Conservation (phyloP, 2,329 filamentous ascomycete genomes). For the Phaeosphaeriaceae sp. region DNA sequence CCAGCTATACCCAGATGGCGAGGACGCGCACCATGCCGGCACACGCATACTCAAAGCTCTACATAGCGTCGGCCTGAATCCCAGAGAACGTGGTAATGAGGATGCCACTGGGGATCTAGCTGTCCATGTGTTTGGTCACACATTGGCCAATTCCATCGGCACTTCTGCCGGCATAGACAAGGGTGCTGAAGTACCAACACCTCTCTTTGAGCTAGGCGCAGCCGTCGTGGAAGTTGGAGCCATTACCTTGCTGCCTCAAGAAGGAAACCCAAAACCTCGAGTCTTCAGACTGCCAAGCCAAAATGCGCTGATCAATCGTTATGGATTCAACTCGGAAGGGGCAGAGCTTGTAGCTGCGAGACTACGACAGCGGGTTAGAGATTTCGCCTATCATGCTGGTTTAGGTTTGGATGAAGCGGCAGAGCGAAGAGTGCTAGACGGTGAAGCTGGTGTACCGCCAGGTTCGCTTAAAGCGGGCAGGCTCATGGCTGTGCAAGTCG, state of each 20-base stretch:
- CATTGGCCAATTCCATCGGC: conserved; percentile 83
- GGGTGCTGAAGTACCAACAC: conserved; percentile 84
- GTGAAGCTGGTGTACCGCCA: conserved; percentile 76
- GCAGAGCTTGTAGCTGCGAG: conserved; percentile 84
- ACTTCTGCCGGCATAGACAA: conserved; percentile 98
- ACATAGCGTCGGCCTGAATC: conserved; percentile 76
- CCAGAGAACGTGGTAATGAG: conserved; percentile 75
- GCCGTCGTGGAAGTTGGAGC: conserved; percentile 92
- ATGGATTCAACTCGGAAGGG: conserved; percentile 90
- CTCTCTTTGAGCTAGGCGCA: conserved; percentile 82
- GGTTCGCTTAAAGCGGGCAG: conserved; percentile 79
- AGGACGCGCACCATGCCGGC: conserved; percentile 88
- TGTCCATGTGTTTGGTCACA: conserved; percentile 76
- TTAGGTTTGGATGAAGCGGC: conserved; percentile 67
- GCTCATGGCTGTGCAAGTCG: conserved; percentile 87
- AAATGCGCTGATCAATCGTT: conserved; percentile 91
- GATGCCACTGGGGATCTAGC: conserved; percentile 61
- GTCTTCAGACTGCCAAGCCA: conserved; percentile 86
- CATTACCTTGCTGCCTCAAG: conserved; percentile 84
- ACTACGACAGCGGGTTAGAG: conserved; percentile 76
- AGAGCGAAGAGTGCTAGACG: conserved; percentile 77
- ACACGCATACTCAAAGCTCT: conserved; percentile 74
- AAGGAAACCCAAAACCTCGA: conserved; percentile 84
- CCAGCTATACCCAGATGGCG: conserved; percentile 73
- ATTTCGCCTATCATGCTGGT: conserved; percentile 75